Conservation (phyloP, 495 filamentous ascomycete species). For the Tetracladium setigerum region DNA sequence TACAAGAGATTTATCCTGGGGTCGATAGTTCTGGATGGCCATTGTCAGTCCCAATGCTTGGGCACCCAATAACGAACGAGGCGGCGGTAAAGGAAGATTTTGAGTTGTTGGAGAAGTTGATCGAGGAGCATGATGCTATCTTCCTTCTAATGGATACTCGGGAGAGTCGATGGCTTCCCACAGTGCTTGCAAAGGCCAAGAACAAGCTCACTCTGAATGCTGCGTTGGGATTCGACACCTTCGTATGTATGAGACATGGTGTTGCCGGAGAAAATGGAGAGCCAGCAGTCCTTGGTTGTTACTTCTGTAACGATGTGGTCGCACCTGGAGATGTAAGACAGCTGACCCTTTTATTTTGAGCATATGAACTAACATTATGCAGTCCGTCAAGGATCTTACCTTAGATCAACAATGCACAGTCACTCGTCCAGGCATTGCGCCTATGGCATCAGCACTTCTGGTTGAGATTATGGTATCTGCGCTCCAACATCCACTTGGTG, state of each 20-base stretch:
- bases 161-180: conserved; percentile 94
- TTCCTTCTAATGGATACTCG: conserved; percentile 96
- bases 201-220: conserved; percentile 96
- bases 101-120: conserved; percentile 60
- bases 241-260: conserved; percentile 95
- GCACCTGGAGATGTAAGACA: conserved; percentile 84
- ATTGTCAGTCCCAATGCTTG: conserved; percentile 89
- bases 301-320: conserved; percentile 98
- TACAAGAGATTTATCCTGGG: conserved; percentile 85
- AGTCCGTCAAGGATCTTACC: conserved; percentile 81
- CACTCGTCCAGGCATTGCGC: conserved; percentile 84
- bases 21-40: conserved; percentile 71
- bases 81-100: conserved; percentile 62
- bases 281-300: conserved; percentile 74
- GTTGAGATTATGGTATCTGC: conserved; percentile 85
- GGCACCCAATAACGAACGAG: conserved; percentile 75
- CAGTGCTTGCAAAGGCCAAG: conserved; percentile 87
- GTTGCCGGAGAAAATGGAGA: conserved; percentile 41
- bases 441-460: conserved; percentile 85
- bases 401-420: conserved; percentile 98
- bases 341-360: not conserved
- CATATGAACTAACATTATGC: not conserved
- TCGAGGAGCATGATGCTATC: conserved; percentile 84
- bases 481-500: conserved; percentile 70
- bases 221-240: conserved; percentile 92